Conservation (phyloP, 257 asterid genomes). For the Petunia secreta region DNA sequence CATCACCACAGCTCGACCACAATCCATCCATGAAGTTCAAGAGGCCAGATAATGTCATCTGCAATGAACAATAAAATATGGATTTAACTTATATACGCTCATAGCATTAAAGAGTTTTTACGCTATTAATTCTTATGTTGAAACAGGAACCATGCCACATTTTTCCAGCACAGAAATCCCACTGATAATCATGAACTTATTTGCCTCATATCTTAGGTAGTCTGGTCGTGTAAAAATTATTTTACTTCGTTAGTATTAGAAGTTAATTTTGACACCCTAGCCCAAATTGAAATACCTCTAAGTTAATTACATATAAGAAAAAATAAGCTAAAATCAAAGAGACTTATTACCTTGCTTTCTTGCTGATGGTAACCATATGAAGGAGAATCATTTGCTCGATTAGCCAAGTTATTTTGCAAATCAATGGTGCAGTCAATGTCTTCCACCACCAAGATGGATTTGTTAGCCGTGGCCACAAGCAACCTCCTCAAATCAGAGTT, state of each 20-base stretch:
- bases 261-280: too few relatives aligned
- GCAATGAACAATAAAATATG: neutral
- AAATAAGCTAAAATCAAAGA: neutral
- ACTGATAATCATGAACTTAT: too few relatives aligned
- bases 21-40: constrained; percentile 70
- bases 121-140: too few relatives aligned
- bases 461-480: constrained; percentile 54
- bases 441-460: constrained; percentile 66
- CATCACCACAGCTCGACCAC: constrained; percentile 79
- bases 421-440: constrained; percentile 72
- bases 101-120: too few relatives aligned
- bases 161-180: too few relatives aligned
- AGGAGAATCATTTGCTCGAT: constrained; percentile 23
- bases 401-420: constrained; percentile 48
- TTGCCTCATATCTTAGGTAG: too few relatives aligned
- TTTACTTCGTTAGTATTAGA: too few relatives aligned
- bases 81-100: too few relatives aligned
- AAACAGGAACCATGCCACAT: too few relatives aligned
- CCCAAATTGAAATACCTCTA: too few relatives aligned
- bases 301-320: neutral
- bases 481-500: constrained; percentile 59
- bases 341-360: constrained; percentile 41
- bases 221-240: too few relatives aligned
- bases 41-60: constrained; percentile 70
- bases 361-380: neutral